Conservation (phyloP, 371 early-diverging fungal species). For the Conidiobolus incongruus region DNA sequence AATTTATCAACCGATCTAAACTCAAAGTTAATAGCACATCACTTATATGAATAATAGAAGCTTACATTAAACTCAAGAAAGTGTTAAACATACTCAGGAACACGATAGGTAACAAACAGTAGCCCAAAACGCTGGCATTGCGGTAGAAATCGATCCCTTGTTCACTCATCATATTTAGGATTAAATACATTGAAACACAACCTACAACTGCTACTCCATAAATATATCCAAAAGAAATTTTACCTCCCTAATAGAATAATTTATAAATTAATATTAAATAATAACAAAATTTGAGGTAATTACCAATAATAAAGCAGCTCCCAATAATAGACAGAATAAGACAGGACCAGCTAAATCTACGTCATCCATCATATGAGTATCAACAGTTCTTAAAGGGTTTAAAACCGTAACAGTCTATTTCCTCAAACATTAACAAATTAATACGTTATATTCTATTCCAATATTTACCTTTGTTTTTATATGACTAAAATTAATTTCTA, state of each 20-base stretch:
- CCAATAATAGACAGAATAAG: constrained; percentile 71
- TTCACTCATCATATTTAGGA: constrained; percentile 86
- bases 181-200: constrained; percentile 57
- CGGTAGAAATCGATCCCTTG: constrained; percentile 65
- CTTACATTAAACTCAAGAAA: constrained; percentile 13
- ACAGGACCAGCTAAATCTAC: constrained; percentile 89
- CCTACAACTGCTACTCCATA: constrained; percentile 89
- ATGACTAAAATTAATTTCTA: constrained; percentile 78
- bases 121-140: constrained; percentile 88
- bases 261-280: not conserved
- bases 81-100: constrained; percentile 43
- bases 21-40: not conserved
- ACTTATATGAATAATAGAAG: constrained; percentile 1
- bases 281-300: constrained; percentile 1
- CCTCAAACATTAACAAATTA: not conserved
- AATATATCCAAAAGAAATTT: constrained; percentile 90
- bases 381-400: constrained; percentile 72
- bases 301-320: constrained; percentile 64
- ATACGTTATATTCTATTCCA: not conserved
- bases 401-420: constrained; percentile 57
- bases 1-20: constrained; percentile 16
- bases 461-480: constrained; percentile 40
- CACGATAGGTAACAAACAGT: constrained; percentile 89
- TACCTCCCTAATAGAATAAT: constrained; percentile 35
- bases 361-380: constrained; percentile 79